Evolutionary conservation across 495 filamentous ascomycete genomes (phyloP).

Genomic region (Bryoglossum gracile): DNA sequence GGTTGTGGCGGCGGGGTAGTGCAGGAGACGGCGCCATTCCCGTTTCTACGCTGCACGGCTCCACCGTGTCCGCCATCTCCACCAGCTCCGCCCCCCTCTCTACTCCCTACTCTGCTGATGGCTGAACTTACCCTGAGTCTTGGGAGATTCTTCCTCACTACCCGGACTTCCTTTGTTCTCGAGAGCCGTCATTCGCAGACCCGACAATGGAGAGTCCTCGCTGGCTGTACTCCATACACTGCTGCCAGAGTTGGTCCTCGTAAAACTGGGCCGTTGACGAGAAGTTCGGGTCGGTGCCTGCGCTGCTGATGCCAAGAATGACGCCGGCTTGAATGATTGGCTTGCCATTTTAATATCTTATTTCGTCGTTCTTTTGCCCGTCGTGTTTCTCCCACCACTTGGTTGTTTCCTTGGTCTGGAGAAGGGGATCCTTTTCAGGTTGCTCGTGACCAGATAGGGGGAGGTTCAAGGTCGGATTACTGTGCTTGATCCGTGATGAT

Average conservation of each 20-base stretch:
- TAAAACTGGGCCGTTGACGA: slow-evolving; percentile 6
- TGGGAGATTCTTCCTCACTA: too few relatives aligned
- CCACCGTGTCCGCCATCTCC: too few relatives aligned
- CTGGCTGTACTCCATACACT: slow-evolving; percentile 6
- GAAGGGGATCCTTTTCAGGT: not conserved
- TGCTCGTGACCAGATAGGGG: not conserved
- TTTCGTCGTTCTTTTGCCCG: too few relatives aligned
- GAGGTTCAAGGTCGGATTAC: too few relatives aligned
- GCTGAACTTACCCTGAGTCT: too few relatives aligned
- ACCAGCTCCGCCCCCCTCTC: too few relatives aligned
- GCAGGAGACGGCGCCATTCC: not conserved
- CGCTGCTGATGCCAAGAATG: slow-evolving; percentile 30
- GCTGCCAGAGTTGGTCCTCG: not conserved
- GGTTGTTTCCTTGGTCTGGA: too few relatives aligned
- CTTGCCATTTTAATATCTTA: slow-evolving; percentile 18
- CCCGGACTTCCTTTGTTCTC: too few relatives aligned
- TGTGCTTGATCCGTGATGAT: not conserved
- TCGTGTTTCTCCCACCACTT: not conserved
- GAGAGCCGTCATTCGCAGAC: too few relatives aligned
- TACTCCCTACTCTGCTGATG: too few relatives aligned
- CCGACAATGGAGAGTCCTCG: slow-evolving; percentile 2
- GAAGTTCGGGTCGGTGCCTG: slow-evolving; percentile 18
- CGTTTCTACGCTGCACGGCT: not conserved
- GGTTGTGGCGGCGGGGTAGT: slow-evolving; percentile 2
- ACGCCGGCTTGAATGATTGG: slow-evolving; percentile 33